Base-by-base conservation (phyloP, 2,329 filamentous ascomycete genomes). In the Cytospora chrysosperma region DNA sequence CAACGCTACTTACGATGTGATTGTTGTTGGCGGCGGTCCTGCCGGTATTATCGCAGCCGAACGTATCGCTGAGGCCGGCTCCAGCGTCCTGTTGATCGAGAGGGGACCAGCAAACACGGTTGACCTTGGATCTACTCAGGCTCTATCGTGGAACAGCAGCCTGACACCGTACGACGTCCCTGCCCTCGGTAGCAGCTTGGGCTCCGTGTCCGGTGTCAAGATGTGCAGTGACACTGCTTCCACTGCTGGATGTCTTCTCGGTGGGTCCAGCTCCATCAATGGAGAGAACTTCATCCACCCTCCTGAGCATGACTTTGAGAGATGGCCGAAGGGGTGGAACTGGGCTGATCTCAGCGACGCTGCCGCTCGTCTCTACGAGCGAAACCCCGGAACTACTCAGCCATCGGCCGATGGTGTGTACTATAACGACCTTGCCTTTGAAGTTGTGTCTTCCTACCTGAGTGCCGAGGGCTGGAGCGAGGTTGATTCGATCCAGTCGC, bases 1-100 rank as follows among this genome's bases (percentile, higher is more conserved):
- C 61, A 76, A 76, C 67, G 62, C 65, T 1, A 76, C 75, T 2
- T 78, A 76, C 64, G 76, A 78, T 56, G 75, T 75, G 57, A 78
- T 78, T 21, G 72, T 78, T 12, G 75, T 74, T 1, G 75, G 76
- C 47, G 76, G 71, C 27, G 75, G 76, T 21, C 71, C 75, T 15
- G 71, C 74, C 5, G 75, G 76, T 27, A 69, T 77, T 62, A 69
- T 77, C 24, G 70, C 71, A 1, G 75, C 75, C 4, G 71, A 74
- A 63, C 70, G 75, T 19, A 70, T 78, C 12, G 74, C 73, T 7
- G 75, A 78, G 68, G 70, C 73, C 26, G 74, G 74, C 21, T 71
- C 70, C 40, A 74, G 71, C 12, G 75, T 78, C 2, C 71, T 78
- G 5, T 71, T 78, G 9, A 63, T 78, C 40, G 76, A 78, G 67